Conservation (phyloP, 2,329 filamentous ascomycete genomes). For the Pestalotiopsis sp. region DNA sequence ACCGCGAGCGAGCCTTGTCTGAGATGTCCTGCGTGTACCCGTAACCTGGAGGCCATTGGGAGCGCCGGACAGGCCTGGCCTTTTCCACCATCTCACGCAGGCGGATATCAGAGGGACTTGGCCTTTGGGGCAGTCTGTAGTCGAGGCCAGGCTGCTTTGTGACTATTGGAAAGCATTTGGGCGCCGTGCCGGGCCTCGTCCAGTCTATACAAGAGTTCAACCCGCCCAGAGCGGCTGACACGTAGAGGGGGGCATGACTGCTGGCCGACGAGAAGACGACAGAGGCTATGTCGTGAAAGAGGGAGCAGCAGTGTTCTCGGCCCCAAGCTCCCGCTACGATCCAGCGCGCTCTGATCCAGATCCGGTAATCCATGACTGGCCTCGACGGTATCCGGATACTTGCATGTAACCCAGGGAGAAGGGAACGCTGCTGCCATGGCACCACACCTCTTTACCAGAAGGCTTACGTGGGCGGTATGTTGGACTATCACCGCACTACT, state of each 20-base stretch:
- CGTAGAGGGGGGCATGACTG: not conserved
- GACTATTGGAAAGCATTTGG: not conserved
- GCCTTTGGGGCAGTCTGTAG: not conserved
- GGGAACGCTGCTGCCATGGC: not conserved
- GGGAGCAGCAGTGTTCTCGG: not conserved
- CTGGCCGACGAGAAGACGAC: not conserved
- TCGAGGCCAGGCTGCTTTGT: not conserved
- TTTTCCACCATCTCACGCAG: not conserved
- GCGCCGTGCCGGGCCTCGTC: not conserved
- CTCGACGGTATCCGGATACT: not conserved
- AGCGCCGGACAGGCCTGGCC: not conserved
- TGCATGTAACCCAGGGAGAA: not conserved
- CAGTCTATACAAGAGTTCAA: not conserved
- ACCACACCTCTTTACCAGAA: not conserved
- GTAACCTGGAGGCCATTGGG: constrained; percentile 4
- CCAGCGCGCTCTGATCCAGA: constrained; percentile 19
- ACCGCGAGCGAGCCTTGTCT: constrained; percentile 4
- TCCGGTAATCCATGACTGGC: not conserved
- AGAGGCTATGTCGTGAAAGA: not conserved
- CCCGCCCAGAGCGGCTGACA: not conserved
- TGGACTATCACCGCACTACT: not conserved
- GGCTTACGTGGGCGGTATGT: not conserved
- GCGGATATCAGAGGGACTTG: not conserved
- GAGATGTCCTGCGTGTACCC: constrained; percentile 11
- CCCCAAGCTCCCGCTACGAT: constrained; percentile 24